phyloP scores from a whole-genome alignment of 2,329 filamentous ascomycete genomes.

The Pseudopyricularia cyperi region DNA sequence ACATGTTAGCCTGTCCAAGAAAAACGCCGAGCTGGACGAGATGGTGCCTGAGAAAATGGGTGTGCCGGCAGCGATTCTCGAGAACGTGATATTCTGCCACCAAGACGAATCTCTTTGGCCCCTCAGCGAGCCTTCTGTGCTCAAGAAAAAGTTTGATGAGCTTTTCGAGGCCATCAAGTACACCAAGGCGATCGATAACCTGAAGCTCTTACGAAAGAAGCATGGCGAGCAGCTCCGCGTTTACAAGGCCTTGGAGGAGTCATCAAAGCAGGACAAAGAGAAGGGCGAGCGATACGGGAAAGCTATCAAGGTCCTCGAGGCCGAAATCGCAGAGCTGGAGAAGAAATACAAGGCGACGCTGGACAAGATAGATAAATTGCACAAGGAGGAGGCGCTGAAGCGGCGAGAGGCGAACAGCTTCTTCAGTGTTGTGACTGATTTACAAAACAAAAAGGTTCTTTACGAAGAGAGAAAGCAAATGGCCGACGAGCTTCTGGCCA shows the following conservation, averaged over 20 bases:
- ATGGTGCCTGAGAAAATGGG: conserved; percentile 78
- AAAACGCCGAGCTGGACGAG: conserved; percentile 68
- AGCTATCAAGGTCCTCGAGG: conserved; percentile 48
- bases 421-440: conserved; percentile 58
- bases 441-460: conserved; percentile 66
- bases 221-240: conserved; percentile 63
- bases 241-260: conserved; percentile 56
- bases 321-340: conserved; percentile 51
- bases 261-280: conserved; percentile 59
- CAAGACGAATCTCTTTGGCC: conserved; percentile 98
- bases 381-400: conserved; percentile 46
- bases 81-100: conserved; percentile 96
- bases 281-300: conserved; percentile 62
- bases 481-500: conserved; percentile 54
- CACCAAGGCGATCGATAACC: conserved; percentile 92
- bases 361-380: conserved; percentile 34
- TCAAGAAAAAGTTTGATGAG: conserved; percentile 94
- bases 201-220: conserved; percentile 75
- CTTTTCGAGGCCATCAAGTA: conserved; percentile 97
- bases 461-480: conserved; percentile 57
- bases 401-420: conserved; percentile 63
- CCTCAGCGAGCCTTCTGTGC: conserved; percentile 68
- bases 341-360: conserved; percentile 31
- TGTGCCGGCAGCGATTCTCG: conserved; percentile 78
- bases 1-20: conserved; percentile 63